phyloP scores from a whole-genome alignment of 2,329 filamentous ascomycete species.

The Aspergillus bombycis region DNA sequence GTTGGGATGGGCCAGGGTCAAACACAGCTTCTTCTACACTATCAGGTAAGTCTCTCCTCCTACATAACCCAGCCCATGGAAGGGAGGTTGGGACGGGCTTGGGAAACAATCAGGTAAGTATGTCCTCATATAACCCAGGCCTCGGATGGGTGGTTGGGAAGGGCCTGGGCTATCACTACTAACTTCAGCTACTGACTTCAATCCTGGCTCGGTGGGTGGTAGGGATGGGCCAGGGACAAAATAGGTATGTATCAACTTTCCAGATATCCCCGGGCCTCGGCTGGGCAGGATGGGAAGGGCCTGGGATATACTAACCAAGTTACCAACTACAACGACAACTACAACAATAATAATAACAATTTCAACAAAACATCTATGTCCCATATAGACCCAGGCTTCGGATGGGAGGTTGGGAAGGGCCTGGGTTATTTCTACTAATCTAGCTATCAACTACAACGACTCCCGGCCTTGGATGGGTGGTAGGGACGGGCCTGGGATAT shows the following conservation, averaged over 20 bases:
- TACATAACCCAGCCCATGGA: not conserved
- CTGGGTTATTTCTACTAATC: not conserved
- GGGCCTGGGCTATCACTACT: not conserved
- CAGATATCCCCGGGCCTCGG: too few species aligned
- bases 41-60: too few species aligned
- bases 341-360: too few species aligned
- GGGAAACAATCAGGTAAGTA: not conserved
- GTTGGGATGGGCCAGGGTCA: conserved; percentile 12
- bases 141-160: not conserved
- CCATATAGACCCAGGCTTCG: too few species aligned
- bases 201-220: conserved; percentile 3
- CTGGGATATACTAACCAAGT: not conserved
- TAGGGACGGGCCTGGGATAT: conserved; percentile 20
- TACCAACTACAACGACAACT: not conserved
- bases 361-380: too few species aligned
- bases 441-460: not conserved
- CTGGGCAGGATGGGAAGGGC: conserved; percentile 5
- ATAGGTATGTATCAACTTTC: too few species aligned
- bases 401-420: conserved; percentile 5
- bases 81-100: not conserved
- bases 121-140: not conserved
- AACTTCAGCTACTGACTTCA: not conserved
- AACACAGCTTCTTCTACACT: too few species aligned
- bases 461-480: conserved; percentile 10
- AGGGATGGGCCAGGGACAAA: too few species aligned